Evolutionary conservation across 1,139 yeast genomes (phyloP).

Genomic region (Geotrichum australiense): DNA sequence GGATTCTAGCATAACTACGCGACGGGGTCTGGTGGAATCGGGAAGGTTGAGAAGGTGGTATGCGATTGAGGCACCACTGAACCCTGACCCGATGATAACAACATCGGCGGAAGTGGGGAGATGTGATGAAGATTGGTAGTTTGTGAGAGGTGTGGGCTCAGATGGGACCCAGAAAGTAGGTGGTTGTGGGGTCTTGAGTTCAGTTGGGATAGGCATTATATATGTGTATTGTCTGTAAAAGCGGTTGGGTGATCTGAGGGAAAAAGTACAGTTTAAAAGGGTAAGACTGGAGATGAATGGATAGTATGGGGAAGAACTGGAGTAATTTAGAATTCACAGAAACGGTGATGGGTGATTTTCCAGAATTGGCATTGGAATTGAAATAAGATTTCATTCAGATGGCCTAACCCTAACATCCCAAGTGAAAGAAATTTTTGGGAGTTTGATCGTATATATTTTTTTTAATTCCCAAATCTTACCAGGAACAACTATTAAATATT

Average conservation of each 20-base stretch:
- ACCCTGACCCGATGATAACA: slow-evolving; percentile 40
- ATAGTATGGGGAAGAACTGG: no score
- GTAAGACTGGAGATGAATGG: neutral
- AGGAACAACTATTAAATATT: neutral
- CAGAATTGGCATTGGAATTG: neutral
- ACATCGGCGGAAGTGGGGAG: slow-evolving; percentile 33
- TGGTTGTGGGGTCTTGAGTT: slow-evolving; percentile 14
- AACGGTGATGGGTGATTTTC: no score
- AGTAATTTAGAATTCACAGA: no score
- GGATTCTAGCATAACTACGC: slow-evolving; percentile 38
- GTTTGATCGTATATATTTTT: no score
- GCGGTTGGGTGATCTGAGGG: no score
- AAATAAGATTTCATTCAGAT: neutral
- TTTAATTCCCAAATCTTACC: neutral
- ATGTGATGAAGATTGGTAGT: slow-evolving; percentile 21
- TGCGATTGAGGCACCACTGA: slow-evolving; percentile 39
- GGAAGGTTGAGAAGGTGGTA: slow-evolving; percentile 25
- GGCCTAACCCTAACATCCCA: slow-evolving; percentile 9
- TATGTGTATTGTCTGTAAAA: no score
- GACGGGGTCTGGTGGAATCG: slow-evolving; percentile 1
- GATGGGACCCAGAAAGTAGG: slow-evolving; percentile 22
- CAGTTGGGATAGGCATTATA: slow-evolving; percentile 9
- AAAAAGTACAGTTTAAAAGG: no score
- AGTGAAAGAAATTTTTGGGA: slow-evolving; percentile 4
- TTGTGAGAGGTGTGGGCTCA: slow-evolving; percentile 19